Evolutionary conservation across 2,329 filamentous ascomycete genomes (phyloP).

Genomic region (Nemania bipapillata): DNA sequence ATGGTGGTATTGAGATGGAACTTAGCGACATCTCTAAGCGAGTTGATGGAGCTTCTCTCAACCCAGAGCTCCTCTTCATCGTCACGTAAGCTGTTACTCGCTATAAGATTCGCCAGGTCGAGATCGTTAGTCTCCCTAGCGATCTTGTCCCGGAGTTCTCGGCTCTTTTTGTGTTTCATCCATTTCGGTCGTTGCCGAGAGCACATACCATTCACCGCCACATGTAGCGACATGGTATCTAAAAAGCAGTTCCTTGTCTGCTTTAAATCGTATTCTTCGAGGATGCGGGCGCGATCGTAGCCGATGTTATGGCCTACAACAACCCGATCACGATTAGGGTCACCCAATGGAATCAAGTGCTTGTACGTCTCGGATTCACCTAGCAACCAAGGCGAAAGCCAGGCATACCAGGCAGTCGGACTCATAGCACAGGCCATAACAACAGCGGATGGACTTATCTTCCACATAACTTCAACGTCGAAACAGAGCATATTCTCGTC

Average conservation of each 20-base stretch:
- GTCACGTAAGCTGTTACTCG: slow-evolving; percentile 73
- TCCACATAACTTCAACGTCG: slow-evolving; percentile 97
- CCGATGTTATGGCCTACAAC: slow-evolving; percentile 96
- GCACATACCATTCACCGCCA: slow-evolving; percentile 98
- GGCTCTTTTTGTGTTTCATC: slow-evolving; percentile 95
- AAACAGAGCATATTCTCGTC: slow-evolving; percentile 87
- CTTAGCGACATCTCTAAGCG: slow-evolving; percentile 91
- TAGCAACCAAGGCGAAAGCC: slow-evolving; percentile 94
- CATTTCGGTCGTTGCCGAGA: slow-evolving; percentile 94
- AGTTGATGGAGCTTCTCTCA: slow-evolving; percentile 92
- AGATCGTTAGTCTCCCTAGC: slow-evolving; percentile 75
- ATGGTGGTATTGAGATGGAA: slow-evolving; percentile 93
- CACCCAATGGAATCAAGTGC: slow-evolving; percentile 88
- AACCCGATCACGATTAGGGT: slow-evolving; percentile 76
- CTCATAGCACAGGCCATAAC: slow-evolving; percentile 97
- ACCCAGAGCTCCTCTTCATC: slow-evolving; percentile 98
- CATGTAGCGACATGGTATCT: slow-evolving; percentile 98
- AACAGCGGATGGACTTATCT: slow-evolving; percentile 87
- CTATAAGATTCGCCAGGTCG: slow-evolving; percentile 76
- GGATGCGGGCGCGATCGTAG: slow-evolving; percentile 87
- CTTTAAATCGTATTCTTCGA: slow-evolving; percentile 86
- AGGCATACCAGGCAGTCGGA: slow-evolving; percentile 93
- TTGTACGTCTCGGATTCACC: slow-evolving; percentile 79
- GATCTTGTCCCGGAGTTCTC: slow-evolving; percentile 83
- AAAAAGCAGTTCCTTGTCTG: slow-evolving; percentile 88